phyloP scores from a whole-genome alignment of 768 basidiomycete genomes.

The Tephrocybe sp. region DNA sequence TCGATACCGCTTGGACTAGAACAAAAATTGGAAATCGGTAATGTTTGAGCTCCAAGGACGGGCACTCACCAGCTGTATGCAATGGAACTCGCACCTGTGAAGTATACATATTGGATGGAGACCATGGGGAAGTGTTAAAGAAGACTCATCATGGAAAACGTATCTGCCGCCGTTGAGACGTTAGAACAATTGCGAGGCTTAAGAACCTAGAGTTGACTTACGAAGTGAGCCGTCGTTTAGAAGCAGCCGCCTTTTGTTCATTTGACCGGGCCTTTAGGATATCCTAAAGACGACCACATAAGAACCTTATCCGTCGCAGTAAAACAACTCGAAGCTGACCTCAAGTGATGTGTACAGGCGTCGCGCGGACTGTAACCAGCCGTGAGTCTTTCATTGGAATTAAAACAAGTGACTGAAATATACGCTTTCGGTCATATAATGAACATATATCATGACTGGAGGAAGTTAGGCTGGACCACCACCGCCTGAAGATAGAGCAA shows the following conservation, averaged over 20 bases:
- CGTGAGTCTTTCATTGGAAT: conserved; percentile 15
- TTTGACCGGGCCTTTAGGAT: conserved; percentile 77
- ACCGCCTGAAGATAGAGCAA: neutral
- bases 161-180: conserved; percentile 40
- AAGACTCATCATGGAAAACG: conserved; percentile 74
- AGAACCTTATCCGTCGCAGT: neutral
- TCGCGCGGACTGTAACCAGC: conserved; percentile 56
- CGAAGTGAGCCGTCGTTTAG: conserved; percentile 81
- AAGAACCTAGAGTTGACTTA: conserved; percentile 33
- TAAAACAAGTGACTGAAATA: conserved; percentile 19
- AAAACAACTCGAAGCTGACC: conserved; percentile 24
- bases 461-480: conserved; percentile 11
- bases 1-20: conserved; percentile 82
- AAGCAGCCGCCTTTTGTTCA: conserved; percentile 74
- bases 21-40: neutral
- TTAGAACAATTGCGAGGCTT: neutral
- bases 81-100: conserved; percentile 78
- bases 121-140: neutral
- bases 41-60: neutral
- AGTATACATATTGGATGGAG: conserved; percentile 18
- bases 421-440: conserved; percentile 64
- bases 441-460: conserved; percentile 73
- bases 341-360: conserved; percentile 66
- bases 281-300: conserved; percentile 44
- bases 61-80: conserved; percentile 64